phyloP scores from a whole-genome alignment of 2,329 filamentous ascomycete species.

The Canariomyces notabilis region DNA sequence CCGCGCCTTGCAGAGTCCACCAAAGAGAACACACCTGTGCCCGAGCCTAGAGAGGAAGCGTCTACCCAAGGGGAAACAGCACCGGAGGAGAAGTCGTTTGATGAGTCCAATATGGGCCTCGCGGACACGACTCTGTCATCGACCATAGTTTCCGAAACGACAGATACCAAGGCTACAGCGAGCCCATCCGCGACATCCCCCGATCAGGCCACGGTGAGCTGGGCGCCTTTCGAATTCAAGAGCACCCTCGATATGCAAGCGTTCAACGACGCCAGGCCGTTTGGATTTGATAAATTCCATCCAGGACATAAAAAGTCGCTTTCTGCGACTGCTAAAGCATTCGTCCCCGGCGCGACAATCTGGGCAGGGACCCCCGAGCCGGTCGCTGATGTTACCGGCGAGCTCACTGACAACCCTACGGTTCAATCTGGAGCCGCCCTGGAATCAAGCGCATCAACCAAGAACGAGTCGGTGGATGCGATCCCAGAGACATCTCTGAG shows the following conservation, averaged over 20 bases:
- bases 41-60: conserved; percentile 22
- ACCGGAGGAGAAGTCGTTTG: conserved; percentile 29
- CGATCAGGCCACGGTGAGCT: conserved; percentile 46
- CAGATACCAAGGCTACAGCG: conserved; percentile 49
- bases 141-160: conserved; percentile 46
- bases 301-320: conserved; percentile 53
- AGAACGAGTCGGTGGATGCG: not conserved
- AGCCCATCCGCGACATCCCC: conserved; percentile 51
- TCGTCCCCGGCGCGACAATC: conserved; percentile 45
- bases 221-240: conserved; percentile 58
- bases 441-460: not conserved
- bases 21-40: conserved; percentile 30
- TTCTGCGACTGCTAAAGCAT: conserved; percentile 67
- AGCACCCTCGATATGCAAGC: conserved; percentile 42
- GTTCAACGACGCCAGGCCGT: conserved; percentile 49
- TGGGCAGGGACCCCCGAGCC: conserved; percentile 25
- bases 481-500: not conserved
- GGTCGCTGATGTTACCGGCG: conserved; percentile 19
- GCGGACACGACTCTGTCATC: conserved; percentile 52
- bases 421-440: not conserved
- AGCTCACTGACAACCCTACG: conserved; percentile 15
- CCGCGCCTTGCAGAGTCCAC: conserved; percentile 65
- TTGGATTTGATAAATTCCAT: conserved; percentile 40
- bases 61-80: conserved; percentile 30
- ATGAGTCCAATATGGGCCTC: conserved; percentile 41